Base-by-base conservation (phyloP, 257 asterid species). In the Handroanthus guayacan region DNA sequence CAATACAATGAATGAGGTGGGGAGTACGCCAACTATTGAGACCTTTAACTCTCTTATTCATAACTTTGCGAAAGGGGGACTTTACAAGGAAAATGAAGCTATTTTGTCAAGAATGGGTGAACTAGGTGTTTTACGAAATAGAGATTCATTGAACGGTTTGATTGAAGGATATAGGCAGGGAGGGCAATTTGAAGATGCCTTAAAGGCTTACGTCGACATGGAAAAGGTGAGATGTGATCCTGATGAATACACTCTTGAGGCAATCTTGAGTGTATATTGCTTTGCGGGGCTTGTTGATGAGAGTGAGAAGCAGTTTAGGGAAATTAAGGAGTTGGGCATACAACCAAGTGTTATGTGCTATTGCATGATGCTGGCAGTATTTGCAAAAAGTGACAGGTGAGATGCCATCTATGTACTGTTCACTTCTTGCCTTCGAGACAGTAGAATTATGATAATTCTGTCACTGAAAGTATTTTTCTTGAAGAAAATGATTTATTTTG, bases 291-390 rank as follows among this genome's bases (percentile, higher is more conserved):
- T 95, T 67, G 92, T 89, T 44, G 96, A 95, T 56, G 99, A 92
- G 84, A 88, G 99, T 68, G 97, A 86, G 86, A 92, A 80, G 80
- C 99, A 95, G 78, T 92, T 95, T 86, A 79, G 67, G 81, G 93
- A 92, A 85, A 95, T 92, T 76, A 94, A 86, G 87, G 91, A 87
- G 81, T 76, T 90, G 86, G 97, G 92, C 16, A 87, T 89, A 82
- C 92, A 86, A 66, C 99, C 98, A 2, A 95, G 96, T 80, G 90
- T 95, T 83, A 89, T 92, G 87, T 95, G 98, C 90, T 93, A 89
- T 75, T 95, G 98, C 78, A 95, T 92, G 97, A 89, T 91, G 96
- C 85, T 95, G 84, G 91, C 97, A 62, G 89, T 87, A 47, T 87
- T 89, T 80, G 95, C 94, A 44, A 94, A 82, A 84, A 78, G 84